Conservation (phyloP, 192 early-diverging fungal species). For the Pilaira anomala region DNA sequence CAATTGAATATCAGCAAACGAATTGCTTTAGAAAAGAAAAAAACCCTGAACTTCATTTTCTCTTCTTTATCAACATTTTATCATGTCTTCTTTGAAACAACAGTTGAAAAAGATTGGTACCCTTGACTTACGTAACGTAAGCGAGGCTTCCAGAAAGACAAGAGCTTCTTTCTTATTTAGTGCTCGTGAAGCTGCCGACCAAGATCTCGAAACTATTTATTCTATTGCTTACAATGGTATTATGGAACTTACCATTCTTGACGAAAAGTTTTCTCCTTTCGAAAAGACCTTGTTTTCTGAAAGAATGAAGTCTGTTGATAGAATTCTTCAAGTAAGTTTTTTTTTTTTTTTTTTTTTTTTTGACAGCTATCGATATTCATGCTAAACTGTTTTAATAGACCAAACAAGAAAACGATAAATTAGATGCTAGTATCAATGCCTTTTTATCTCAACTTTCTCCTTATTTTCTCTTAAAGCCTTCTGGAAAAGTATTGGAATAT, state of each 20-base stretch:
- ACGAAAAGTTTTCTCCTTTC: slow-evolving; percentile 63
- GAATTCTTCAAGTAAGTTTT: slow-evolving; percentile 60
- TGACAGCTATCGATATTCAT: too few relatives aligned
- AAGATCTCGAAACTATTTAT: slow-evolving; percentile 84
- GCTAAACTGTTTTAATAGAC: slow-evolving; percentile 43
- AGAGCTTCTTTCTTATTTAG: slow-evolving; percentile 81
- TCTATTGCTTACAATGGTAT: slow-evolving; percentile 80
- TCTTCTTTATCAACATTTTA: too few relatives aligned
- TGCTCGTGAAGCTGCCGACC: slow-evolving; percentile 79
- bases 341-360: neutral
- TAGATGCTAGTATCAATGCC: slow-evolving; percentile 70
- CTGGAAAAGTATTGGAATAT: slow-evolving; percentile 91
- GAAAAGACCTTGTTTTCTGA: slow-evolving; percentile 78
- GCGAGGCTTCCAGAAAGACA: slow-evolving; percentile 53
- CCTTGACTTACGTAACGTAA: slow-evolving; percentile 55
- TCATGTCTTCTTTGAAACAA: slow-evolving; percentile 48
- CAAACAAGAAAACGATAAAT: slow-evolving; percentile 71
- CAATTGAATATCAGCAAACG: too few relatives aligned
- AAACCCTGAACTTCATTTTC: too few relatives aligned
- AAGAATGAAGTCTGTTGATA: slow-evolving; percentile 73
- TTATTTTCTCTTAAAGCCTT: slow-evolving; percentile 78
- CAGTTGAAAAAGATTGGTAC: slow-evolving; percentile 64
- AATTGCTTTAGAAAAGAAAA: too few relatives aligned
- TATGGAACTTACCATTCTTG: slow-evolving; percentile 64
- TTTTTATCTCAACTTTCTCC: slow-evolving; percentile 82